Evolutionary conservation across 164 flowering plant genomes (phyloP).

Genomic region (Dillenia turbinata): DNA sequence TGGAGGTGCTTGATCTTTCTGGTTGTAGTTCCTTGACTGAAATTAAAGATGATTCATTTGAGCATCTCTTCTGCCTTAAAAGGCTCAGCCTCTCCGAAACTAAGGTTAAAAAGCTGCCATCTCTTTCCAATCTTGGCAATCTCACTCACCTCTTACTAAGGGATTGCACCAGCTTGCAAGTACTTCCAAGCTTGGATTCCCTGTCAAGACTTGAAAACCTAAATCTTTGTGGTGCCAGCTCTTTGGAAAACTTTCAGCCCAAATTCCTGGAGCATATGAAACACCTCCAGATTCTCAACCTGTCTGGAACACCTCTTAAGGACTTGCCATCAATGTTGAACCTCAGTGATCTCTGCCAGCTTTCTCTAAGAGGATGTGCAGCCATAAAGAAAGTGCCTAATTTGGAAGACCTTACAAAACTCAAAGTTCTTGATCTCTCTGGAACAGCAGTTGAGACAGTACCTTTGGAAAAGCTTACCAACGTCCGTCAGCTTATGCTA

Average conservation of each 20-base stretch:
- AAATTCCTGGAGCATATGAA: neutral
- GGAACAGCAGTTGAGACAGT: constrained; percentile 2
- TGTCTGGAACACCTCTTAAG: constrained; percentile 11
- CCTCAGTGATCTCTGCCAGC: constrained; percentile 4
- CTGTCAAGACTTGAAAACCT: constrained; percentile 5
- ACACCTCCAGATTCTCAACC: constrained; percentile 12
- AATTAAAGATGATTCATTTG: constrained; percentile 12
- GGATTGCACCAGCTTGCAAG: constrained; percentile 1
- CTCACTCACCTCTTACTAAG: constrained; percentile 10
- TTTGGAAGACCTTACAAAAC: constrained; percentile 3
- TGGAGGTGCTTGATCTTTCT: constrained; percentile 25
- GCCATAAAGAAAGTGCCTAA: neutral
- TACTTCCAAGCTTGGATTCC: neutral
- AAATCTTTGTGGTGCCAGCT: constrained; percentile 10
- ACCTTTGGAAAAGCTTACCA: constrained; percentile 1
- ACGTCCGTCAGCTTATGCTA: constrained; percentile 2
- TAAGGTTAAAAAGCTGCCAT: constrained; percentile 1
- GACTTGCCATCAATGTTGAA: constrained; percentile 7
- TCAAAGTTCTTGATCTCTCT: constrained; percentile 17
- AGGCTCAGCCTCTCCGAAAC: constrained; percentile 18
- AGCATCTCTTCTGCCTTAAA: constrained; percentile 10
- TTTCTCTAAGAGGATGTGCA: constrained; percentile 6
- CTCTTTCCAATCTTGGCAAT: neutral
- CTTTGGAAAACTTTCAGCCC: constrained; percentile 6
- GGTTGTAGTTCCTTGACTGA: constrained; percentile 7